A percentile compares a stretch with the other conserved stretches of the same genome.
Evolutionary conservation across 202 grass and related monocot genomes (phyloP).

Genomic region (Dendrocalamus latiflorus): DNA sequence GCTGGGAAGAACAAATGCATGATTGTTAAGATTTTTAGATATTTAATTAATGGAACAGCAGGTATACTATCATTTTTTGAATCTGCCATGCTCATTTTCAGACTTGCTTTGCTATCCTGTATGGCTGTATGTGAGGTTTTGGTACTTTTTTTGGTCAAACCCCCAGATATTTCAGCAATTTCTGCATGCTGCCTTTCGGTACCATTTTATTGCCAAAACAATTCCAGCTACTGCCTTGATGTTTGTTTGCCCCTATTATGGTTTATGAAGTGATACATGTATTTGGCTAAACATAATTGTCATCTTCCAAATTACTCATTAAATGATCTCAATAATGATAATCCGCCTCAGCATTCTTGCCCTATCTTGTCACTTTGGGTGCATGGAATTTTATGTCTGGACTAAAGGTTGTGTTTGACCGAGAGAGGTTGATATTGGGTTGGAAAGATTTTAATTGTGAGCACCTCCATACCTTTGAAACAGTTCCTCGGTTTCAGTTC

Average conservation of each 20-base stretch:
- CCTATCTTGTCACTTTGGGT: too few relatives aligned
- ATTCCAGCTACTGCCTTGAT: too few relatives aligned
- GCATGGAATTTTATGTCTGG: too few relatives aligned
- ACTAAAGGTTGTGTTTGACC: too few relatives aligned
- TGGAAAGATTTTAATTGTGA: constrained; percentile 81
- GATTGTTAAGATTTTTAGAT: background rate
- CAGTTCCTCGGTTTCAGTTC: background rate
- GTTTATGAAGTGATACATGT: too few relatives aligned
- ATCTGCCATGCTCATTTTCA: background rate
- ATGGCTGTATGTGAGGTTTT: background rate
- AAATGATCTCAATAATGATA: too few relatives aligned
- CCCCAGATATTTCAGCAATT: background rate
- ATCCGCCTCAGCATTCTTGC: too few relatives aligned
- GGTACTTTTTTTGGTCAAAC: background rate
- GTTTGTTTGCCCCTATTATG: too few relatives aligned
- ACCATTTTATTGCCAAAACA: background rate
- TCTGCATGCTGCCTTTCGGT: background rate
- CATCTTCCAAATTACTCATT: too few relatives aligned
- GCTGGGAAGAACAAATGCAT: background rate
- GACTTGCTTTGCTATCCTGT: background rate
- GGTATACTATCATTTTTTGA: background rate
- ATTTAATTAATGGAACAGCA: background rate
- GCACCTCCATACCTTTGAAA: constrained; percentile 11
- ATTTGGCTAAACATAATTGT: too few relatives aligned
- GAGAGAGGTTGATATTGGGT: constrained; percentile 62